These are phyloP conservation scores for Bipolaris oryzae DNA, from an alignment of 2,329 filamentous ascomycete genomes.

Conservation along the genomic window DNA sequence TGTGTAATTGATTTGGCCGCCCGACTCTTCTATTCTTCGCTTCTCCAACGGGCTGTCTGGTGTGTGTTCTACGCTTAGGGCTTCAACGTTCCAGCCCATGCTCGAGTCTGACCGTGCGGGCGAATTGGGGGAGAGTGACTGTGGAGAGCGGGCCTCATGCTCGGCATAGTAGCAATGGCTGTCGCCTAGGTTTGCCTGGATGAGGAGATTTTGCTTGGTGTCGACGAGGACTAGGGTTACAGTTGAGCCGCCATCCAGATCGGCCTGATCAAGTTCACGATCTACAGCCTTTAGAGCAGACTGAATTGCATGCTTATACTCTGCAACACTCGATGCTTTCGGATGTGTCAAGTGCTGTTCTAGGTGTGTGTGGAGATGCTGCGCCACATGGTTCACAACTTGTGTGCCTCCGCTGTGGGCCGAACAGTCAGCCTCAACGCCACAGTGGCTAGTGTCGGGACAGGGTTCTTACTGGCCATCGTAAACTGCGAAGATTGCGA, in stretches of 20 bases:
- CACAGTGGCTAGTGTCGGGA: not conserved
- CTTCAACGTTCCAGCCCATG: slow-evolving; percentile 24
- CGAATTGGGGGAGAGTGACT: slow-evolving; percentile 8
- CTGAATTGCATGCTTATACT: slow-evolving; percentile 32
- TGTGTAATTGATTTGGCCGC: slow-evolving; percentile 29
- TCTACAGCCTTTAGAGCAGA: slow-evolving; percentile 29
- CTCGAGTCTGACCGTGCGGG: slow-evolving; percentile 9
- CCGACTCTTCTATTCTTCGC: slow-evolving; percentile 30
- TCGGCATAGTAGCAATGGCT: slow-evolving; percentile 30
- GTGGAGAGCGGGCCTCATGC: slow-evolving; percentile 10
- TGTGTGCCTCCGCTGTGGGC: slow-evolving; percentile 26
- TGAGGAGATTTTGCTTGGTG: slow-evolving; percentile 27
- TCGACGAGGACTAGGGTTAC: slow-evolving; percentile 31
- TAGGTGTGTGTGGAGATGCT: slow-evolving; percentile 26
- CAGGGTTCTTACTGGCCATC: slow-evolving; percentile 30
- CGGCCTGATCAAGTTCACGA: slow-evolving; percentile 21
- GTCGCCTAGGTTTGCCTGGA: slow-evolving; percentile 33
- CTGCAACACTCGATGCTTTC: slow-evolving; percentile 21
- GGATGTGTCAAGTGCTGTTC: slow-evolving; percentile 25
- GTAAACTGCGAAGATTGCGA: slow-evolving; percentile 32
- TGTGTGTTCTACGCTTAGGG: slow-evolving; percentile 27
- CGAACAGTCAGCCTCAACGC: slow-evolving; percentile 8
- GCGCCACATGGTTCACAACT: slow-evolving; percentile 24
- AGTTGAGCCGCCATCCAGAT: slow-evolving; percentile 32
- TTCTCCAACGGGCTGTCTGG: slow-evolving; percentile 28